Percentiles rank a stretch among this genome's conserved stretches.
These are phyloP conservation scores for Amanita jacksonii DNA, from an alignment of 768 basidiomycete species.

Conservation along the genomic window DNA sequence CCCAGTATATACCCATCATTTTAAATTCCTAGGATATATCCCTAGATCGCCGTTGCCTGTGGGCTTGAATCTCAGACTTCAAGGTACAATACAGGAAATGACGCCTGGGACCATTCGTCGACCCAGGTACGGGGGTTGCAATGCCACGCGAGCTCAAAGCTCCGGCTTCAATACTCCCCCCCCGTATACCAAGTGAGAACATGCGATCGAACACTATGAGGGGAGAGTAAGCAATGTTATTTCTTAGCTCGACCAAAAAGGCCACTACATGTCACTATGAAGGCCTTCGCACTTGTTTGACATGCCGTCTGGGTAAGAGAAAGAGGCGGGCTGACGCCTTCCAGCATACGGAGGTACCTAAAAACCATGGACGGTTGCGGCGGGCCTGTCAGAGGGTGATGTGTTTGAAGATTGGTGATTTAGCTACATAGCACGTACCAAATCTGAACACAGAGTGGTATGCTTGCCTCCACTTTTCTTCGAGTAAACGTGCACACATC, in stretches of 20 bases:
- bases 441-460: constrained; percentile 83
- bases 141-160: constrained; percentile 55
- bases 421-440: constrained; percentile 32
- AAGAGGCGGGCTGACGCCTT: constrained; percentile 84
- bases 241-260: not conserved
- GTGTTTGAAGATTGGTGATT: constrained; percentile 3
- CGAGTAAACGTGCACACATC: constrained; percentile 72
- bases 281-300: constrained; percentile 83
- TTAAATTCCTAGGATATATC: constrained; percentile 6
- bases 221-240: constrained; percentile 5
- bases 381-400: constrained; percentile 39
- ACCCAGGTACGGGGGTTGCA: constrained; percentile 52
- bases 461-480: constrained; percentile 91
- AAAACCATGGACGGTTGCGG: constrained; percentile 90
- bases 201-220: constrained; percentile 74
- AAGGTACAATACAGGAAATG: constrained; percentile 81
- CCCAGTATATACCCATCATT: not conserved
- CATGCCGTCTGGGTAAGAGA: constrained; percentile 80
- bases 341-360: constrained; percentile 83
- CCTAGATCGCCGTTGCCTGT: constrained; percentile 25
- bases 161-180: constrained; percentile 56
- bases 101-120: constrained; percentile 61
- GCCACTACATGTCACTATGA: constrained; percentile 69
- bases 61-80: constrained; percentile 46
- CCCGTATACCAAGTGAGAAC: constrained; percentile 82